Evolutionary conservation across 352 stramenopile species (phyloP).

Genomic region (Ophiocytium majus): DNA sequence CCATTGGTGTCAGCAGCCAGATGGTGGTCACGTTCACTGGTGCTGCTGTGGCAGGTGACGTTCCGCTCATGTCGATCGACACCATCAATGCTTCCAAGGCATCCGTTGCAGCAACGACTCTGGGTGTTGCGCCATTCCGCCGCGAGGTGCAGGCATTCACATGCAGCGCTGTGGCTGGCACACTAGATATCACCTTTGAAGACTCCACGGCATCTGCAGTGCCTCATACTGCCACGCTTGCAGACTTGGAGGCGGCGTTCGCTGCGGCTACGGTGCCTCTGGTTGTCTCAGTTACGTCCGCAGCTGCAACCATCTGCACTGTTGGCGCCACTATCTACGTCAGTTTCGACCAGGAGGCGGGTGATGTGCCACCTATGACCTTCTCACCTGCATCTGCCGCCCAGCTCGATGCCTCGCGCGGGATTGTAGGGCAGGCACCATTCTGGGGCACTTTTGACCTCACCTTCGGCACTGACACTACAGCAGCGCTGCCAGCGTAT

Average conservation of each 20-base stretch:
- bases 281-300: background rate
- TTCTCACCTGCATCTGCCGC: background rate
- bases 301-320: slow-evolving; percentile 9
- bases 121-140: slow-evolving; percentile 65
- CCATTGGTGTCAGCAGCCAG: background rate
- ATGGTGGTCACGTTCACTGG: slow-evolving; percentile 10
- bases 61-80: slow-evolving; percentile 5
- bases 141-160: slow-evolving; percentile 62
- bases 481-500: slow-evolving; percentile 67
- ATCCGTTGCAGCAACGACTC: slow-evolving; percentile 41
- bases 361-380: slow-evolving; percentile 35
- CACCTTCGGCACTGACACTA: slow-evolving; percentile 62
- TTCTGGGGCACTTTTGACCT: slow-evolving; percentile 79
- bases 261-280: background rate
- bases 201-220: background rate
- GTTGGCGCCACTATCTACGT: slow-evolving; percentile 38
- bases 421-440: slow-evolving; percentile 67
- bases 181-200: background rate
- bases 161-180: slow-evolving; percentile 59
- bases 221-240: background rate
- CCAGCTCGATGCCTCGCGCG: slow-evolving; percentile 2
- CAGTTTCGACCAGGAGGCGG: slow-evolving; percentile 31
- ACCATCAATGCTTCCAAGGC: background rate
- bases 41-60: background rate
- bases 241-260: background rate